phyloP scores from a whole-genome alignment of 768 basidiomycete species.

The Pisolithus orientalis region DNA sequence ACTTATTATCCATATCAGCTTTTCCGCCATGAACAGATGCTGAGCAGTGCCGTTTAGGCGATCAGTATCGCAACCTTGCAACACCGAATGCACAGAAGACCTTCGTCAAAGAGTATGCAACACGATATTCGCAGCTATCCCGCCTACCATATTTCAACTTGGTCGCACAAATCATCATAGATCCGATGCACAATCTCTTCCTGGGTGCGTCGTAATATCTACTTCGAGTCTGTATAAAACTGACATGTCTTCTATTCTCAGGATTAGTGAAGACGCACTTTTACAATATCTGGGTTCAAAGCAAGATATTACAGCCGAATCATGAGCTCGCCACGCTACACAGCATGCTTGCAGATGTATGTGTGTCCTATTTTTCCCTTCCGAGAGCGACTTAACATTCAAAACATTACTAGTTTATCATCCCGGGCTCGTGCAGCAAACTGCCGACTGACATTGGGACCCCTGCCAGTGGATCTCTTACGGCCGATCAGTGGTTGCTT shows the following conservation, averaged over 20 bases:
- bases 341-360: no score
- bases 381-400: no score
- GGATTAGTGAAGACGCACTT: constrained; percentile 24
- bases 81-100: no score
- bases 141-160: constrained; percentile 27
- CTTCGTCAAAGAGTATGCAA: no score
- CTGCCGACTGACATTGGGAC: constrained; percentile 23
- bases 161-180: constrained; percentile 21
- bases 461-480: constrained; percentile 29
- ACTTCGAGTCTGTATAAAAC: no score
- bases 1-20: no score
- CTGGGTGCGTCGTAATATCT: no score
- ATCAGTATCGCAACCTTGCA: no score
- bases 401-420: no score
- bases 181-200: constrained; percentile 8
- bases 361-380: no score
- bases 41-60: no score
- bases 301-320: constrained; percentile 9
- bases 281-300: constrained; percentile 23
- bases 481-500: constrained; percentile 30
- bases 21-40: no score
- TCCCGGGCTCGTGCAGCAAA: neutral
- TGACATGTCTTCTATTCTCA: neutral
- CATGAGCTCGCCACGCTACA: neutral
- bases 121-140: constrained; percentile 19